phyloP scores from a whole-genome alignment of 2,329 filamentous ascomycete species.

The Aspergillus texensis region DNA sequence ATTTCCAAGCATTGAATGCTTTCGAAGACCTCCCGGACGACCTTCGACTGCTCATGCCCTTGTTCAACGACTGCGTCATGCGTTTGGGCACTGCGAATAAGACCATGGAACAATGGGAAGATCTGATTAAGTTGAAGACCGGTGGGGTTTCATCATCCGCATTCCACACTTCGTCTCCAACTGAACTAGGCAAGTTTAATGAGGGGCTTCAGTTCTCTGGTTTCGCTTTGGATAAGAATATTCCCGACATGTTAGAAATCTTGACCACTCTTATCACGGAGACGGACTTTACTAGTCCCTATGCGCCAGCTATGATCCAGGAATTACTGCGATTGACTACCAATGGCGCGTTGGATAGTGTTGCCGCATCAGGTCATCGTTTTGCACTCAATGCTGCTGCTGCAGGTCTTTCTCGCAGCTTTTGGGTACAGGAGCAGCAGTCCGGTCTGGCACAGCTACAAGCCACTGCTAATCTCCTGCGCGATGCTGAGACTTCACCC shows the following conservation, averaged over 20 bases:
- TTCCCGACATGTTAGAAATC: slow-evolving; percentile 88
- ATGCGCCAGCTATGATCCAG: slow-evolving; percentile 78
- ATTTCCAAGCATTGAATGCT: slow-evolving; percentile 86
- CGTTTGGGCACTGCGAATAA: slow-evolving; percentile 84
- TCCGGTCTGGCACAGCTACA: slow-evolving; percentile 88
- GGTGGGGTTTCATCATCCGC: slow-evolving; percentile 86
- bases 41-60: slow-evolving; percentile 77
- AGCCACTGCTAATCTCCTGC: slow-evolving; percentile 71
- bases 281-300: slow-evolving; percentile 84
- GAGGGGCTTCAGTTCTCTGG: slow-evolving; percentile 86
- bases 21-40: slow-evolving; percentile 81
- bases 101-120: slow-evolving; percentile 93
- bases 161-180: slow-evolving; percentile 77
- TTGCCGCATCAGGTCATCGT: slow-evolving; percentile 85
- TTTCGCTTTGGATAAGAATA: slow-evolving; percentile 85
- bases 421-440: slow-evolving; percentile 79
- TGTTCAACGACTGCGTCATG: slow-evolving; percentile 93
- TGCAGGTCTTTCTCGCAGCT: slow-evolving; percentile 72
- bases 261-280: slow-evolving; percentile 78
- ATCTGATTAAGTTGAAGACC: slow-evolving; percentile 93
- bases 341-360: slow-evolving; percentile 86
- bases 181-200: slow-evolving; percentile 67
- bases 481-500: slow-evolving; percentile 68
- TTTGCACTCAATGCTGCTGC: slow-evolving; percentile 85
- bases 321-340: slow-evolving; percentile 85